Conservation (phyloP, 306 rosid genomes). For the Malus fusca region DNA sequence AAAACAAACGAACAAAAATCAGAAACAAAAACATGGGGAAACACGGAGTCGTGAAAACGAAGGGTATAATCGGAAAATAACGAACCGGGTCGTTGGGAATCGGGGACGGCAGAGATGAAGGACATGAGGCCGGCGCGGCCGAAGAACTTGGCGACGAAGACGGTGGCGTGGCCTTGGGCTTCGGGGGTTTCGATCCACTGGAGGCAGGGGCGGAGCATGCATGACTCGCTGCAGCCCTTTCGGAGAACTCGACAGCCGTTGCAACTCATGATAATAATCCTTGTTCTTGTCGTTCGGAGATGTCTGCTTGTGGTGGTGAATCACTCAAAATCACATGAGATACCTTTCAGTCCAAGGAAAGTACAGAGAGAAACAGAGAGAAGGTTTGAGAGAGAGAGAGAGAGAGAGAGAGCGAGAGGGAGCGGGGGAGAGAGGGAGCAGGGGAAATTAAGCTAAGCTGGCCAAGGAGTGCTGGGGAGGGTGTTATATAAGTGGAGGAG, state of each 20-base stretch:
- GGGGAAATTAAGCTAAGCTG: not conserved
- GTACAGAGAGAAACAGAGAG: not conserved
- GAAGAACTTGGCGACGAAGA: constrained; percentile 93
- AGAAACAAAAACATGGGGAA: not conserved
- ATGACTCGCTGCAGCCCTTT: constrained; percentile 93
- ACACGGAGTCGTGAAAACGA: not conserved
- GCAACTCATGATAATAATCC: constrained; percentile 62
- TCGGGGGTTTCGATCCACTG: constrained; percentile 90
- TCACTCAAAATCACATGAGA: constrained; percentile 16
- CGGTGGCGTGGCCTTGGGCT: constrained; percentile 93
- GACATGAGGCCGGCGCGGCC: constrained; percentile 99
- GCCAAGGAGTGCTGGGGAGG: not conserved
- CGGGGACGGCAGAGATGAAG: constrained; percentile 90
- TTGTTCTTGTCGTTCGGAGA: not conserved
- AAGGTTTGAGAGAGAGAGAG: not conserved
- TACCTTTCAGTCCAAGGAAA: constrained; percentile 27
- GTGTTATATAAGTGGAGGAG: not conserved
- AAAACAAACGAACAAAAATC: not conserved
- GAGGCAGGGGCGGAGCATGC: constrained; percentile 79
- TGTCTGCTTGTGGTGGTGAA: not conserved
- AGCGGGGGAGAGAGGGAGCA: not conserved
- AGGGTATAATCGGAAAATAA: not conserved
- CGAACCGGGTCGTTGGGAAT: constrained; percentile 67
- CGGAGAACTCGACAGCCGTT: constrained; percentile 97
- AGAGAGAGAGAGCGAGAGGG: not conserved